Conservation (phyloP, 176 grass and related monocot species). For the Neostapfia colusana region DNA sequence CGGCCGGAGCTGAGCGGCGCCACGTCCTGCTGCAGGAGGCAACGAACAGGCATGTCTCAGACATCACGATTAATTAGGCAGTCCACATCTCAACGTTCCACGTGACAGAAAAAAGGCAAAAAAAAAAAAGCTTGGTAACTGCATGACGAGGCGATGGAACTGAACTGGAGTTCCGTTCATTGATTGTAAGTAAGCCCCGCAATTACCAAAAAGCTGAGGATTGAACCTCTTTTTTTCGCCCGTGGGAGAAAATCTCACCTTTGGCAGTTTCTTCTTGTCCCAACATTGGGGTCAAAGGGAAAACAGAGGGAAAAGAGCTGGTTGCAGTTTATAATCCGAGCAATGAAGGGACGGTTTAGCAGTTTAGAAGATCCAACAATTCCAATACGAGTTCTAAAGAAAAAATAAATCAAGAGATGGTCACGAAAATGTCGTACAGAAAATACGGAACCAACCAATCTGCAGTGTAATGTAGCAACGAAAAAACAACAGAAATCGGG, state of each 20-base stretch:
- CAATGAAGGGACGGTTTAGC: too few relatives aligned
- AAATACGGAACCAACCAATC: too few relatives aligned
- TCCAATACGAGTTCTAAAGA: too few relatives aligned
- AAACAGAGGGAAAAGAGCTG: neutral
- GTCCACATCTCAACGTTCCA: too few relatives aligned
- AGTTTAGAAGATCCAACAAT: too few relatives aligned
- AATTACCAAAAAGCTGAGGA: neutral
- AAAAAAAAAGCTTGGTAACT: neutral
- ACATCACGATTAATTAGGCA: constrained; percentile 4
- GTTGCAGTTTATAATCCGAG: too few relatives aligned
- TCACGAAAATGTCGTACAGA: too few relatives aligned
- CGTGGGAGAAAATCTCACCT: constrained; percentile 41
- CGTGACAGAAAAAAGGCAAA: neutral
- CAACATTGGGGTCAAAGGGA: constrained; percentile 17
- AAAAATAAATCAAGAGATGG: too few relatives aligned
- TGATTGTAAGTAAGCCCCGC: constrained; percentile 13
- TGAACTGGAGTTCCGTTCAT: constrained; percentile 5
- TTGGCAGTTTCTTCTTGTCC: constrained; percentile 51
- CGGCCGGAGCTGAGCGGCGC: neutral
- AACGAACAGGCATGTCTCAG: neutral
- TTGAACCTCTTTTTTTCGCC: constrained; percentile 3
- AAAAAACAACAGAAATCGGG: too few relatives aligned
- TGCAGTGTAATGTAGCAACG: too few relatives aligned
- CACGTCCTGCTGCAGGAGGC: neutral
- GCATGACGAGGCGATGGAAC: neutral